A percentile compares a stretch with the other conserved stretches of the same genome.
These are phyloP conservation scores for Pseudogymnoascus sp. DNA, from an alignment of 2,329 filamentous ascomycete species.

Conservation along the genomic window DNA sequence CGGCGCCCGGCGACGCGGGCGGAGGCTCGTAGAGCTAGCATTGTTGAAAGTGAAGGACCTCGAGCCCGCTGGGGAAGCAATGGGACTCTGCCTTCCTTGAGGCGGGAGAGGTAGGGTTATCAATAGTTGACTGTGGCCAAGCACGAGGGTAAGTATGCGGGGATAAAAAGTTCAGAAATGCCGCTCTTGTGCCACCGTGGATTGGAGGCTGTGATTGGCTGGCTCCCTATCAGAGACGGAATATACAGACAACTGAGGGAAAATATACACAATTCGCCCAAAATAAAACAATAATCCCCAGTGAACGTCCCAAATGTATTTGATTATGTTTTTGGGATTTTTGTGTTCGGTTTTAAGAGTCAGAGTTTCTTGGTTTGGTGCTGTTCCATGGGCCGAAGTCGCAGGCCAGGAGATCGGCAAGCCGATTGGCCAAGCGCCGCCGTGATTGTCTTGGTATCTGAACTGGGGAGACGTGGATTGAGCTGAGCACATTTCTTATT, in stretches of 20 bases:
- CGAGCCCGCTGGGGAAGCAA: conserved; percentile 3
- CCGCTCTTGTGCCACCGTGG: background rate
- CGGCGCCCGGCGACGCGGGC: conserved; percentile 25
- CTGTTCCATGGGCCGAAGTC: conserved; percentile 1
- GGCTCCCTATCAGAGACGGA: background rate
- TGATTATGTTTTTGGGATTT: background rate
- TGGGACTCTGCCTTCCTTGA: conserved; percentile 5
- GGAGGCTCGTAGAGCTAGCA: conserved; percentile 28
- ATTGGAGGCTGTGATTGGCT: conserved; percentile 7
- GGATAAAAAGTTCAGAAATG: conserved; percentile 9
- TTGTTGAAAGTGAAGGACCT: conserved; percentile 14
- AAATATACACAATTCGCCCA: background rate
- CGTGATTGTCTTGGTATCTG: background rate
- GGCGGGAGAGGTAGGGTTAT: background rate
- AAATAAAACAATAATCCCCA: background rate
- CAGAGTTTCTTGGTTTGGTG: background rate
- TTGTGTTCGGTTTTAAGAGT: background rate
- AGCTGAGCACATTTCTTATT: background rate
- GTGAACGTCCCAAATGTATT: background rate
- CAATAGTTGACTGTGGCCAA: background rate
- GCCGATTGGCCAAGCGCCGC: background rate
- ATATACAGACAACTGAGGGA: background rate
- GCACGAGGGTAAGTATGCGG: conserved; percentile 8
- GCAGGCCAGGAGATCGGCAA: conserved; percentile 3
- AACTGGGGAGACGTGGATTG: background rate